A percentile compares a stretch with the other conserved stretches of the same genome.
Conservation (phyloP, 352 stramenopile genomes). For the Pythium pectinolyticum region DNA sequence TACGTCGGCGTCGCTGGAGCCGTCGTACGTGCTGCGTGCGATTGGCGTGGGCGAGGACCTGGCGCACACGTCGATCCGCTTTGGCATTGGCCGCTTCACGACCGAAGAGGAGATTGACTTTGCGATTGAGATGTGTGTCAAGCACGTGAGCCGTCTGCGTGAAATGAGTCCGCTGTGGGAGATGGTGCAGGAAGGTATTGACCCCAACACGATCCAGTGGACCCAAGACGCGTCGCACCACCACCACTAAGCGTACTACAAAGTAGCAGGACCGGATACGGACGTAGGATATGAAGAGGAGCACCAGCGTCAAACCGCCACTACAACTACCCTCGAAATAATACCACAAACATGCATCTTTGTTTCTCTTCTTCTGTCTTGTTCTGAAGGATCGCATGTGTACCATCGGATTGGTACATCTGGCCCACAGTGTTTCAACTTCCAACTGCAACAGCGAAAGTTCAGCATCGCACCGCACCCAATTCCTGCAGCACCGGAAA, state of each 20-base stretch:
- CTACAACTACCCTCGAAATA: too few species aligned
- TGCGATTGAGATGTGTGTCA: slow-evolving; percentile 92
- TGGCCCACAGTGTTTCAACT: background rate
- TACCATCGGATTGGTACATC: background rate
- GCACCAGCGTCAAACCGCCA: too few species aligned
- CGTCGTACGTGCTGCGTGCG: slow-evolving; percentile 98
- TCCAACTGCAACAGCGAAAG: too few species aligned
- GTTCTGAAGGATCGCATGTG: too few species aligned
- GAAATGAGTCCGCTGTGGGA: slow-evolving; percentile 99
- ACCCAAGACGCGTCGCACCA: slow-evolving; percentile 92
- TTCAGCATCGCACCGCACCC: background rate
- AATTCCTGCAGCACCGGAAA: background rate
- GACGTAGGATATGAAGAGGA: too few species aligned
- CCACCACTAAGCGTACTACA: slow-evolving; percentile 34
- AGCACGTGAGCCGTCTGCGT: slow-evolving; percentile 95
- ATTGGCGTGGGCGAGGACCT: slow-evolving; percentile 99
- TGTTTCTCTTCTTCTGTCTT: too few species aligned
- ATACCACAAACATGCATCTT: too few species aligned
- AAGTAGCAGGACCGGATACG: too few species aligned
- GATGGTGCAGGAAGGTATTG: slow-evolving; percentile 99
- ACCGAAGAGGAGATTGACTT: slow-evolving; percentile 98
- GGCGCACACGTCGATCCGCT: slow-evolving; percentile 98
- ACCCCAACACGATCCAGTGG: slow-evolving; percentile 99
- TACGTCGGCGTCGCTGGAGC: slow-evolving; percentile 96
- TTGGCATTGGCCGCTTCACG: slow-evolving; percentile 98